Conservation (phyloP, 2,329 filamentous ascomycete genomes). For the Fusarium vanettenii region DNA sequence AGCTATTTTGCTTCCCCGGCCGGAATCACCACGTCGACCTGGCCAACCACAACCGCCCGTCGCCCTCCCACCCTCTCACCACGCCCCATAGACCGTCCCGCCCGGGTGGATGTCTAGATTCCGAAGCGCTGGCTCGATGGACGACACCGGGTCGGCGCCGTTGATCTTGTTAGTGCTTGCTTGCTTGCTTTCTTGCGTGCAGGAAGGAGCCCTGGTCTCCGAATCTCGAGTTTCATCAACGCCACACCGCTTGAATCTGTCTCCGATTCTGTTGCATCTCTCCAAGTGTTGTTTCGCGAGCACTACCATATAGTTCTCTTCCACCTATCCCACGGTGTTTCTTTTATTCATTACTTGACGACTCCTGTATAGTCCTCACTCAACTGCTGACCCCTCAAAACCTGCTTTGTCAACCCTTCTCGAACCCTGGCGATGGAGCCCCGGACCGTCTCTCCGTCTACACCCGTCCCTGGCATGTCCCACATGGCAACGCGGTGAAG, state of each 20-base stretch:
- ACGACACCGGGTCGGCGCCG: constrained; percentile 16
- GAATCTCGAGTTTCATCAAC: constrained; percentile 28
- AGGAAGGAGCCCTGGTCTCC: constrained; percentile 16
- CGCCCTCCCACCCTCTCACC: constrained; percentile 21
- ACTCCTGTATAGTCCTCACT: background rate
- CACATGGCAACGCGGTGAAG: constrained; percentile 10
- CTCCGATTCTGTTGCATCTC: background rate
- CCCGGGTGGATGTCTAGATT: constrained; percentile 37
- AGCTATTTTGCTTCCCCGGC: constrained; percentile 36
- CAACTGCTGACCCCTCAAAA: background rate
- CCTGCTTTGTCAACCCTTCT: background rate
- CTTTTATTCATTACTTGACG: background rate
- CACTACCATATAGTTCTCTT: background rate
- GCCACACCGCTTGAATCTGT: constrained; percentile 19
- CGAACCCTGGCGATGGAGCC: background rate
- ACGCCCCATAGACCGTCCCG: constrained; percentile 23
- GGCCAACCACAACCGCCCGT: constrained; percentile 20
- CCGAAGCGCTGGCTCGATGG: constrained; percentile 42
- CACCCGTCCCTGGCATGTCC: constrained; percentile 5
- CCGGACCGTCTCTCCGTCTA: constrained; percentile 6
- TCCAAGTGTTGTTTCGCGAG: background rate
- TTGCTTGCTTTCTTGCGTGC: constrained; percentile 36
- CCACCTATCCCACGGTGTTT: background rate
- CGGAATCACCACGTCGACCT: constrained; percentile 9
- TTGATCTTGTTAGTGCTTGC: constrained; percentile 28